Base-by-base conservation (phyloP, 2,329 filamentous ascomycete genomes). In the Cytospora leucostoma region DNA sequence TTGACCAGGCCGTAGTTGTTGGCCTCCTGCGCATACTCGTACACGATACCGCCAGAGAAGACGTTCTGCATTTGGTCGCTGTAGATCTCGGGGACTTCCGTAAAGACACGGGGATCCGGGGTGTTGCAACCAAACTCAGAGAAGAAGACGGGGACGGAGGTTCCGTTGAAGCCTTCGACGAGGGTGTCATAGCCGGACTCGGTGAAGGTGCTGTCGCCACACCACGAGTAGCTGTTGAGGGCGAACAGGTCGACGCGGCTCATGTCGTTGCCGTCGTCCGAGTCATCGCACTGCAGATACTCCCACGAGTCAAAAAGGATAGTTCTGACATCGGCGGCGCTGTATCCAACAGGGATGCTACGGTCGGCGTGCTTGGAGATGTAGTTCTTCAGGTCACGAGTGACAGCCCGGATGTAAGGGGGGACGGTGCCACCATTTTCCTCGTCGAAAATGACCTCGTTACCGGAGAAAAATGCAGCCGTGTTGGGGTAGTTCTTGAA, bases 81-180 rank as follows among this genome's bases (percentile, higher is more conserved):
- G 75, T 94, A 94, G 68, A 95, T 86, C 66, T 87, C 80, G 61
- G 79, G 81, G 13, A 92, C 88, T 76, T 95, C 91, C 68, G 89
- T 88, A 78, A 93, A 95, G 70, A 87, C 76, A 69, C 91, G 89
- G 15, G 89, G 88, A n/a, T 78, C 74, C 15, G 87, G 85, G 44
- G 82, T 79, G 79, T 93, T 94, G 84, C 91, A 94, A 65, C 91
- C 91, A 70, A 83, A 89, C 73, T 95, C 91, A 67, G 88, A 91
- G 80, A 91, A 93, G 82, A 94, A 94, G 70, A 93, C 82, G 37
- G 91, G 91, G 44, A 93, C 83, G 17, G 87, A 84, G 47, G 83
- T 84, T 67, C 81, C 81, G 69, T 80, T 76, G 79, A 94, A 92
- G 73, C 87, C 84, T 2, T 78, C 73, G 55, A 90, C 86, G 7